Base-by-base conservation (phyloP, 345 rosid species). In the Mangifera indica region DNA sequence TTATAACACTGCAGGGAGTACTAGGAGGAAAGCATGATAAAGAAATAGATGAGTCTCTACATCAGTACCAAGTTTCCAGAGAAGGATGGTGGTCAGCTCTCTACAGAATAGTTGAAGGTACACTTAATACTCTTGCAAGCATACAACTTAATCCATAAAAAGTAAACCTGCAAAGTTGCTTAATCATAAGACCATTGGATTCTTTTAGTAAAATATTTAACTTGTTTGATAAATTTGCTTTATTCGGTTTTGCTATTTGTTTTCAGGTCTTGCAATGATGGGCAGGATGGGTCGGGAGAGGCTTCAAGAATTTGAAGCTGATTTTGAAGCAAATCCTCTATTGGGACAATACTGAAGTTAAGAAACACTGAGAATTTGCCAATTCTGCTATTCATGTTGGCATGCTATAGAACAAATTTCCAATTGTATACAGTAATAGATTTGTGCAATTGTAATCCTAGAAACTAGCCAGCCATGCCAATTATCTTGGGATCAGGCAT, bases 31-130 rank as follows among this genome's bases (percentile, higher is more conserved):
- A 84, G 74, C 89, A 86, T 24, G 71, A 84, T 45, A 72, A 79
- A 78, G 76, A n/a, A 11, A 85, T 87, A 18, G 81, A 78, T 15
- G 78, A 75, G 25, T 64, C 83, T 10, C 74, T 87, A 46, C 45
- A 74, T 17, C 84, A 70, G 52, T 55, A 80, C 75, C 77, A 76
- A 60, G 74, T 85, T 74, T 71, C 92, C 0, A 63, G 76, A 32
- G 87, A 82, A n/a, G 49, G 86, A 75, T 86, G 95, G 95, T 84
- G 88, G 92, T 80, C 87, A 10, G 48, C 92, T 67, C 86, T 89
- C 42, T 81, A 84, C 77, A 78, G 76, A 81, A 81, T 86, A 72
- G 69, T 89, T 42, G 89, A 87, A 86, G 92, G 90, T 87, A 82
- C 45, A 61, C 25, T 52, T 21, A 44, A 1, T 56, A 29, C 34